phyloP scores from a whole-genome alignment of 805 yeast genomes.

The Jamesozyma hellenica region DNA sequence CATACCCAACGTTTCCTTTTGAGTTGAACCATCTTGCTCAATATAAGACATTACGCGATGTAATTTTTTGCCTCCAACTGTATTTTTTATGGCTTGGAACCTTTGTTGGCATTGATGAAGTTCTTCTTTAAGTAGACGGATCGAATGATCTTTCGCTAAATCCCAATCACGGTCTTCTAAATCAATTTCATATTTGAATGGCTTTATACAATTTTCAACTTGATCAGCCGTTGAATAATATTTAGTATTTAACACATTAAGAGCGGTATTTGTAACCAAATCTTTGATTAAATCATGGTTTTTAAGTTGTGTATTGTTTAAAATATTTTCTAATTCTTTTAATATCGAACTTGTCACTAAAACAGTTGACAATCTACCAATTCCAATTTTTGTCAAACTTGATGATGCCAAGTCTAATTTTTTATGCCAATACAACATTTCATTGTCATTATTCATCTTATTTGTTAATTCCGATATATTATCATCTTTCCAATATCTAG shows the following conservation, averaged over 20 bases:
- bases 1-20: conserved; percentile 66
- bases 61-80: conserved; percentile 77
- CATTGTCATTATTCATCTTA: conserved; percentile 41
- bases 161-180: conserved; percentile 93
- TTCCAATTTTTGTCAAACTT: conserved; percentile 81
- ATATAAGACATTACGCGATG: conserved; percentile 72
- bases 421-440: conserved; percentile 69
- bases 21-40: conserved; percentile 25
- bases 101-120: conserved; percentile 67
- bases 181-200: conserved; percentile 94
- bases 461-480: conserved; percentile 39
- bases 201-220: conserved; percentile 96
- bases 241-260: conserved; percentile 62
- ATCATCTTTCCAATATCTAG: conserved; percentile 77
- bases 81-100: conserved; percentile 46
- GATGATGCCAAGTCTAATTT: conserved; percentile 79
- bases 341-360: conserved; percentile 72
- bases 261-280: conserved; percentile 78
- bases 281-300: conserved; percentile 81
- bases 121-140: conserved; percentile 69
- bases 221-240: conserved; percentile 93
- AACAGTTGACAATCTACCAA: conserved; percentile 81
- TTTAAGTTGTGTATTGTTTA: conserved; percentile 62
- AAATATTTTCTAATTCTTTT: conserved; percentile 65
- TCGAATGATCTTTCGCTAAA: conserved; percentile 68